Percentiles rank a stretch among this genome's conserved stretches.
phyloP scores from a whole-genome alignment of 257 asterid genomes.

The Nicotiana undulata region DNA sequence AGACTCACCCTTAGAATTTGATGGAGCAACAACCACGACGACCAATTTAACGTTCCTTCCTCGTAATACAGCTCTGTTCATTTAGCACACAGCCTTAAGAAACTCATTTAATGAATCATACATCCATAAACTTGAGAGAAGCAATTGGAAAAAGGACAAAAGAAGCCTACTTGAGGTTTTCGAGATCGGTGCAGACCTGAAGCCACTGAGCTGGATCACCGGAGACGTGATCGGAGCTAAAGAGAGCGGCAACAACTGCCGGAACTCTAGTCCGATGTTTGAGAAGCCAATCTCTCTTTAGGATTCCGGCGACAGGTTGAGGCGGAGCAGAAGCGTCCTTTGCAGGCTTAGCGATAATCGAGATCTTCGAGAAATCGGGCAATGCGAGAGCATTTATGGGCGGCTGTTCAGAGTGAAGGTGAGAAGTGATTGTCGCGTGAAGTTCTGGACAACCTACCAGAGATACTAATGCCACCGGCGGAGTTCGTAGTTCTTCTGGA shows the following conservation, averaged over 20 bases:
- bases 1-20: slow-evolving; percentile 57
- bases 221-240: slow-evolving; percentile 53
- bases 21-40: slow-evolving; percentile 59
- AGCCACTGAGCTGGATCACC: slow-evolving; percentile 98
- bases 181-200: slow-evolving; percentile 91
- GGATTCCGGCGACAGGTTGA: slow-evolving; percentile 44
- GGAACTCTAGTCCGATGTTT: slow-evolving; percentile 96
- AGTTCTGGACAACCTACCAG: slow-evolving; percentile 76
- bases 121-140: not conserved
- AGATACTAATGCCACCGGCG: slow-evolving; percentile 75
- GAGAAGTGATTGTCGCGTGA: slow-evolving; percentile 65
- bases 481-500: slow-evolving; percentile 88
- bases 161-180: slow-evolving; percentile 62
- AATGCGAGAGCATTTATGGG: slow-evolving; percentile 86
- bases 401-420: slow-evolving; percentile 80
- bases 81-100: not conserved
- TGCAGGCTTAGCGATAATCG: slow-evolving; percentile 47
- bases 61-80: slow-evolving; percentile 55
- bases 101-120: not conserved
- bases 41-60: slow-evolving; percentile 82
- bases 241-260: slow-evolving; percentile 76
- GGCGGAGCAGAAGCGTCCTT: slow-evolving; percentile 32
- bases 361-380: slow-evolving; percentile 91
- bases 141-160: not conserved
- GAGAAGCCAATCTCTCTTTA: slow-evolving; percentile 74